Conservation (phyloP, 768 basidiomycete genomes). For the Suillus brevipes region DNA sequence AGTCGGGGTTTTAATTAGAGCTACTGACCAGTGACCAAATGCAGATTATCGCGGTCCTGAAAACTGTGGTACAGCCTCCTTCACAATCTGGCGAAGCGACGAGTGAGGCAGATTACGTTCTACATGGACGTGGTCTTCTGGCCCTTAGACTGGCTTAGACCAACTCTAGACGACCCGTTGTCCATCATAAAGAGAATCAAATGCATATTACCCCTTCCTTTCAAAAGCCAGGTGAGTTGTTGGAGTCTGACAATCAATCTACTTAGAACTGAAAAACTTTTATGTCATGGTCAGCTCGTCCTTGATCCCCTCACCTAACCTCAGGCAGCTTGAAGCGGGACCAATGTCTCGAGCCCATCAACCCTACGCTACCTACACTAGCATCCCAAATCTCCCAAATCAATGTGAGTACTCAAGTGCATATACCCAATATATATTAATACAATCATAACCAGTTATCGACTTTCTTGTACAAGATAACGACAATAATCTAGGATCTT, state of each 20-base stretch:
- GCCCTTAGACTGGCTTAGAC: conserved; percentile 62
- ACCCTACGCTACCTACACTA: not conserved
- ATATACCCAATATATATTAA: no score
- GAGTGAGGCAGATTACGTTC: conserved; percentile 88
- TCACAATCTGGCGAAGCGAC: conserved; percentile 80
- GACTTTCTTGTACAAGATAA: not conserved
- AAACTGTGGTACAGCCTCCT: conserved; percentile 89
- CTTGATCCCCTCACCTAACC: not conserved
- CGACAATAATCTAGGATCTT: not conserved
- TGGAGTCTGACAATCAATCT: not conserved
- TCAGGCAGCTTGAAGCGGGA: not conserved
- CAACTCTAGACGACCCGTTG: no score
- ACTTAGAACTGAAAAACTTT: not conserved
- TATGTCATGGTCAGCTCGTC: not conserved
- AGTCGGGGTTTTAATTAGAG: no score
- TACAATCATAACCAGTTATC: no score
- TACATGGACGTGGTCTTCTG: conserved; percentile 95
- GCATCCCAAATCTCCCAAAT: no score
- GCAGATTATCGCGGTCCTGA: conserved; percentile 93
- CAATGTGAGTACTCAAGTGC: no score
- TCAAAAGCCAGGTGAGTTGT: not conserved
- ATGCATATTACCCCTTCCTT: not conserved
- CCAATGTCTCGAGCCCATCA: not conserved
- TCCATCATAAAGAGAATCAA: no score
- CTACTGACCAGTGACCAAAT: conserved; percentile 84